Evolutionary conservation across 305 asterid genomes (phyloP), one percentile per base, ranked within the genome.

Genomic region (Ruellia speciosa): DNA sequence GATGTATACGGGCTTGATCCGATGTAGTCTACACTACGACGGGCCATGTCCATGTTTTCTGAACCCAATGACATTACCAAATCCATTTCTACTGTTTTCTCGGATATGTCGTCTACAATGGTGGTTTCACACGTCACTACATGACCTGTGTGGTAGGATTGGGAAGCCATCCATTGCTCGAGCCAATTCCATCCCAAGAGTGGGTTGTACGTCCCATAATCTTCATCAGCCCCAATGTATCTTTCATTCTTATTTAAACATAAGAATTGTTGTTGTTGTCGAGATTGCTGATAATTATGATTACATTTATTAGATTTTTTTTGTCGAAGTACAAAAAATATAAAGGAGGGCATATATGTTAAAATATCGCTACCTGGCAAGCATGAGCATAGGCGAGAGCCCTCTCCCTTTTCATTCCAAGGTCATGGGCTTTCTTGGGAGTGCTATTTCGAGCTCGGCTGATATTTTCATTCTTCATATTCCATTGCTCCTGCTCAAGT

Each of bases 131-230:
- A 4, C 3, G 31, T 24, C 2, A 24, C 31, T 4, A 24, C 49
- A n/a, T 43, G 49, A 3, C 16, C 16, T 3, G 13, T 9, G 16
- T 43, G 49, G 16, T 43, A 5, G 16, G 49, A 12, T 19, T 87
- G 96, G 0, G 90, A 72, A 15, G 86, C 88, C 95, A 85, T 92
- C 98, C 98, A 87, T 14, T 75, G 81, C 62, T 90, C 98, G 14
- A 87, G 77, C 95, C 95, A 83, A 50, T 86, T 84, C 96, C 96
- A 82, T 5, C 90, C 90, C 90, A 87, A 80, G 0, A 64, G 78
- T 12, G 83, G 58, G 75, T 72, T 81, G 3, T 77, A 86, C 0
- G 18, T 58, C 45, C 70, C 86, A 0, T 63, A 62, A 13, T 66
- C 75, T 11, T 66, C 75, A 16, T 66, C 2, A 7, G 41, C 55